phyloP scores from a whole-genome alignment of 108 stramenopile species.

The Fistulifera pelliculosa region DNA sequence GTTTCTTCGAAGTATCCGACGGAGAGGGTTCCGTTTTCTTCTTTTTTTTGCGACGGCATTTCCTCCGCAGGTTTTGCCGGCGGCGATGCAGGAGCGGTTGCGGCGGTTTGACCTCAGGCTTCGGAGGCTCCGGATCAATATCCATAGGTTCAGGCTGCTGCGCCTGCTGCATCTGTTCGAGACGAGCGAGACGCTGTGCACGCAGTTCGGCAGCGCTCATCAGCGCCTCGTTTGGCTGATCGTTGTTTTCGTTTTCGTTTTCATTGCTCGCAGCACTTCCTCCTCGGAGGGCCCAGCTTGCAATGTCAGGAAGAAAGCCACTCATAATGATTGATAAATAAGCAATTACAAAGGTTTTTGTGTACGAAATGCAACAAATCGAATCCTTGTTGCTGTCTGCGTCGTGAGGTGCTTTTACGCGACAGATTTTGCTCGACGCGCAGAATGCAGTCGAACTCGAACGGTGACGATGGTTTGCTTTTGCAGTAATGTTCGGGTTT shows the following conservation, averaged over 20 bases:
- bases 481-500: too few species aligned
- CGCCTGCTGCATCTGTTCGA: slow-evolving; percentile 33
- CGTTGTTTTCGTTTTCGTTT: slow-evolving; percentile 10
- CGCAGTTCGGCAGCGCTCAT: slow-evolving; percentile 69
- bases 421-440: too few species aligned
- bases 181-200: slow-evolving; percentile 64
- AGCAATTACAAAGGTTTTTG: too few species aligned
- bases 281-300: slow-evolving; percentile 72
- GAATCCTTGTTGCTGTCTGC: too few species aligned
- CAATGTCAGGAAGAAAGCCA: slow-evolving; percentile 66
- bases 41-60: background rate
- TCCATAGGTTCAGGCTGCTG: slow-evolving; percentile 11
- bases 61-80: too few species aligned
- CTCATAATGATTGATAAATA: slow-evolving; percentile 25
- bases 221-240: background rate
- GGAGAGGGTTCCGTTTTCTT: slow-evolving; percentile 12
- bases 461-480: too few species aligned
- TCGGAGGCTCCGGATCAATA: slow-evolving; percentile 4
- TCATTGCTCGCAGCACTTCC: slow-evolving; percentile 3
- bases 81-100: background rate
- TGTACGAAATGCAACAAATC: too few species aligned
- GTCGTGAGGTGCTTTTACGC: too few species aligned
- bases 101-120: background rate
- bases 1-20: slow-evolving; percentile 38
- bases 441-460: too few species aligned